These are phyloP conservation scores for Neocatenulostroma microsporum DNA, from an alignment of 2,329 filamentous ascomycete species.

Conservation along the genomic window DNA sequence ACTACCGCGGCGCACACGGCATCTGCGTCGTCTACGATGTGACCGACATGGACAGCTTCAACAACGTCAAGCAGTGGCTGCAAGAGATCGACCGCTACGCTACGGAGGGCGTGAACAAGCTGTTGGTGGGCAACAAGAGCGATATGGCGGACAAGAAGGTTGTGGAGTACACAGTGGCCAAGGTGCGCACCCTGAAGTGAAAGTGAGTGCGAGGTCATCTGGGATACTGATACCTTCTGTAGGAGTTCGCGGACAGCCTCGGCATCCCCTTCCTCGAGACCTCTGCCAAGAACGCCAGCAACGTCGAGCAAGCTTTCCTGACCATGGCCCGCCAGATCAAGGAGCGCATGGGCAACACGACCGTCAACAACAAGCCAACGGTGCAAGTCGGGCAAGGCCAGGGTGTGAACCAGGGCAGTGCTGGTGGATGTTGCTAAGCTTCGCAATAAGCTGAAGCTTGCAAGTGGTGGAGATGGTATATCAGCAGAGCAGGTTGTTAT, in stretches of 20 bases:
- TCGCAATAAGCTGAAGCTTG: neutral
- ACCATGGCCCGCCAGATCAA: slow-evolving; percentile 93
- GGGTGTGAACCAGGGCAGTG: slow-evolving; percentile 80
- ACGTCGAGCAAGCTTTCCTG: slow-evolving; percentile 98
- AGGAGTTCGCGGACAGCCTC: slow-evolving; percentile 88
- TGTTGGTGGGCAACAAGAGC: slow-evolving; percentile 99
- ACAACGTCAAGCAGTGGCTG: slow-evolving; percentile 82
- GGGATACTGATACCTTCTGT: slow-evolving; percentile 29
- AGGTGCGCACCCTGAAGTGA: too few relatives aligned
- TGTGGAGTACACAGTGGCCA: slow-evolving; percentile 85
- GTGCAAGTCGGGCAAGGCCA: slow-evolving; percentile 94
- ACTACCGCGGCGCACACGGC: slow-evolving; percentile 97
- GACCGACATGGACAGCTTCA: slow-evolving; percentile 90
- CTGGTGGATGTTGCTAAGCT: slow-evolving; percentile 77
- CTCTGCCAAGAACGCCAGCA: slow-evolving; percentile 98
- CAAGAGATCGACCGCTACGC: slow-evolving; percentile 98
- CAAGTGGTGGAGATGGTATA: neutral
- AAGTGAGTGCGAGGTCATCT: neutral
- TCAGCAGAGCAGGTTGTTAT: neutral
- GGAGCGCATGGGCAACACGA: slow-evolving; percentile 91
- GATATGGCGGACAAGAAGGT: slow-evolving; percentile 99
- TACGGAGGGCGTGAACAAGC: slow-evolving; percentile 98
- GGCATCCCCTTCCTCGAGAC: slow-evolving; percentile 98
- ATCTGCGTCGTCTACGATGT: slow-evolving; percentile 98
- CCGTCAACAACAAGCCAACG: slow-evolving; percentile 96